Conservation (phyloP, 176 grass and related monocot species). For the Eremochloa ophiuroides region DNA sequence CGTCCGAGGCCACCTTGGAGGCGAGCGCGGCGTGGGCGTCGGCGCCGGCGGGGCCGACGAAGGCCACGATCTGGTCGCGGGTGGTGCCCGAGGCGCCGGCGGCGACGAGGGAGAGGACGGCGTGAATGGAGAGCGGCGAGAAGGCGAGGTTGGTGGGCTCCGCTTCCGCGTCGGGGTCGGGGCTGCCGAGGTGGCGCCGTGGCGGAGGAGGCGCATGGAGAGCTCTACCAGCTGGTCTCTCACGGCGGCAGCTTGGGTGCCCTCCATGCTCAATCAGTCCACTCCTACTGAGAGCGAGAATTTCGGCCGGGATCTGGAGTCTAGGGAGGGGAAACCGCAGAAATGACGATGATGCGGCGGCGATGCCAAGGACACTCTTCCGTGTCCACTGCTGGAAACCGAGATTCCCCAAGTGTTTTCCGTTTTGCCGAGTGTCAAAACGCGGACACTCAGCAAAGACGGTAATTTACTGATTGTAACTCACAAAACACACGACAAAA, state of each 20-base stretch:
- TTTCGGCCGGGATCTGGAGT: not conserved
- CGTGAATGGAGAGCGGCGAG: not conserved
- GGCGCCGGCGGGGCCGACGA: constrained; percentile 13
- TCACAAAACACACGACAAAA: no score
- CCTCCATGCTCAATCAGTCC: not conserved
- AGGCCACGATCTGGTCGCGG: not conserved
- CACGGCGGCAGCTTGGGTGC: not conserved
- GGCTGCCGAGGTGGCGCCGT: not conserved
- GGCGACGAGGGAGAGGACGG: not conserved
- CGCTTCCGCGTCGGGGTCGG: not conserved
- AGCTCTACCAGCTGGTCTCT: not conserved
- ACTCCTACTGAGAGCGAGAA: not conserved
- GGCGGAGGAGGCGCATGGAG: constrained; percentile 8
- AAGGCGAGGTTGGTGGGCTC: not conserved
- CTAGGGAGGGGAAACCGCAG: not conserved
- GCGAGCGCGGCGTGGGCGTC: not conserved
- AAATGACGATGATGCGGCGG: not conserved
- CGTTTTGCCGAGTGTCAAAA: no score
- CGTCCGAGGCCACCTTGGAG: not conserved
- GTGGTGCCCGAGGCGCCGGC: not conserved
- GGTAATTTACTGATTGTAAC: no score
- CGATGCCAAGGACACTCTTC: not conserved
- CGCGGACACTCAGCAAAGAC: no score
- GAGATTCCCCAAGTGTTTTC: no score
- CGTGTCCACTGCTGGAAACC: no score